Base-by-base conservation (phyloP, 169 alveolate genomes). In the Eimeria zaria region DNA sequence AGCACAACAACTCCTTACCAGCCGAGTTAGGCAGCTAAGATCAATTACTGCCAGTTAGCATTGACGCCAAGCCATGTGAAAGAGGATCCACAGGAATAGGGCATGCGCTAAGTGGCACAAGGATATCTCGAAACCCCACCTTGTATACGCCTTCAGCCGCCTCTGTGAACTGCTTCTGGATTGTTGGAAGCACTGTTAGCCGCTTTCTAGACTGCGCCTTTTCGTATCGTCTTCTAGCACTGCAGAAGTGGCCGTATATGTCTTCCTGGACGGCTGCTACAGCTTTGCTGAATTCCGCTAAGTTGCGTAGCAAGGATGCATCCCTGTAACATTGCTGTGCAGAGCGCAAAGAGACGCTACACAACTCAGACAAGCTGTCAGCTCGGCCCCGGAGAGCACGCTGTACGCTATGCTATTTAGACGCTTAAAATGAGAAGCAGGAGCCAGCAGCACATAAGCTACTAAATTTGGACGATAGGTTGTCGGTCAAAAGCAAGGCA, bases 241-340 rank as follows among this genome's bases (percentile, higher is more conserved):
- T 58, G 78, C 92, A 84, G 39, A 84, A 84, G 30, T 58, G 80
- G 60, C 55, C 14, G 24, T 46, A 84, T 16, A 84, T 84, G 22
- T 60, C 78, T 84, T 84, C 92, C n/a, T 84, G 92, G 20, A 84
- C 80, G 51, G 78, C 12, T 36, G 92, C 74, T 6, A 84, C 51
- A 12, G 80, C 74, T n/a, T 39, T 84, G 55, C 80, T 58, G 74
- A 84, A 58, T 18, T 36, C 80, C 67, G 36, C 80, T 5, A 84
- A 12, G 78, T 84, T 64, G 58, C 46, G 58, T 24, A 84, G 80
- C 80, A 84, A 24, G 58, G 53, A 22, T 58, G 78, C 30, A 41
- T 84, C 92, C 78, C 33, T 53, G 55, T 0, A 39, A 3, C 58
- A 16, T 84, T 60, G 92, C 92, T 84, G 90, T 36, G 80, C 20